phyloP scores from a whole-genome alignment of 768 basidiomycete species.

The Rhodocollybia butyracea region DNA sequence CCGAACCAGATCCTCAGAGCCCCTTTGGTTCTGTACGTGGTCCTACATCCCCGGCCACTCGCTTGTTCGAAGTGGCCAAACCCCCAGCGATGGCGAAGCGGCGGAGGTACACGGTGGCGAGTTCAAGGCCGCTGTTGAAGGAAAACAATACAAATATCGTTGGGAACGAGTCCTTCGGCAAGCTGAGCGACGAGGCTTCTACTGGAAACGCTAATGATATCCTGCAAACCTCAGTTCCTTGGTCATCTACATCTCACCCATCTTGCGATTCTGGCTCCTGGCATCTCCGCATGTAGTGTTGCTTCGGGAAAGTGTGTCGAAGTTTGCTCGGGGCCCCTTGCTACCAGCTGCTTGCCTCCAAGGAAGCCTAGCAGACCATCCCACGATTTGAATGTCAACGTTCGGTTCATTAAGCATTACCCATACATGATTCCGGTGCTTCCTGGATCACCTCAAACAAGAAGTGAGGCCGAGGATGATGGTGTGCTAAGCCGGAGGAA shows the following conservation, averaged over 20 bases:
- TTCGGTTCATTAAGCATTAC: background rate
- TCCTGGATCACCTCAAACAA: background rate
- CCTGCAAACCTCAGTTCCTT: too few relatives aligned
- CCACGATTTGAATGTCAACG: background rate
- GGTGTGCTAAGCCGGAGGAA: constrained; percentile 1
- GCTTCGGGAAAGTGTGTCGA: too few relatives aligned
- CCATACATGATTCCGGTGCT: background rate
- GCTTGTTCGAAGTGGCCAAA: constrained; percentile 4
- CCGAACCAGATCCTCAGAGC: background rate
- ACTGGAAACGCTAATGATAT: too few relatives aligned
- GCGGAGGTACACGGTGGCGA: background rate
- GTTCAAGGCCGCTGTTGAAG: background rate
- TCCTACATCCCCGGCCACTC: background rate
- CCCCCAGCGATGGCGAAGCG: constrained; percentile 2
- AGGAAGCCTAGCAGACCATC: too few relatives aligned
- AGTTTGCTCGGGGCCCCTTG: too few relatives aligned
- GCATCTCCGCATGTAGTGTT: too few relatives aligned
- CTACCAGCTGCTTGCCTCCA: too few relatives aligned
- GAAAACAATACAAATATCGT: background rate
- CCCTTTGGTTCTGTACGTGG: background rate
- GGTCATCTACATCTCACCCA: too few relatives aligned
- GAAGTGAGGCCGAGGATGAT: background rate
- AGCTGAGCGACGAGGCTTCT: too few relatives aligned
- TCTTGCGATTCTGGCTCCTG: too few relatives aligned
- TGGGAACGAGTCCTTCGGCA: background rate